Evolutionary conservation across 306 rosid genomes (phyloP).

Genomic region (Vicia sativa): DNA sequence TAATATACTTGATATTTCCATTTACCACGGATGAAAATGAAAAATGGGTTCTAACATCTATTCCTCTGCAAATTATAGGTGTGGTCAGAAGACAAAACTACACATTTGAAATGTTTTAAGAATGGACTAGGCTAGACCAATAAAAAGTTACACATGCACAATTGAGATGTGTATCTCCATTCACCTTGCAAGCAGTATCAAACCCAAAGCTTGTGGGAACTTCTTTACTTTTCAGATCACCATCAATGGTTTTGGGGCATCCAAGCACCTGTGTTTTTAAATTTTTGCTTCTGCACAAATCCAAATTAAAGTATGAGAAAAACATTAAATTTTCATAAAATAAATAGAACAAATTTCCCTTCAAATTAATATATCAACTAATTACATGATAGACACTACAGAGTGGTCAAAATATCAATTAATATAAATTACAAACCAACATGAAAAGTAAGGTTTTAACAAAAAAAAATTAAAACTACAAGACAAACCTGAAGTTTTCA

Average conservation of each 20-base stretch:
- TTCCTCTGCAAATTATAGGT: conserved; percentile 7
- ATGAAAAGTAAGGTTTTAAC: conserved; percentile 5
- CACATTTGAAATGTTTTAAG: conserved; percentile 18
- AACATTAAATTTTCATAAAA: not conserved
- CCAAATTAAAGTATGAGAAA: conserved; percentile 14
- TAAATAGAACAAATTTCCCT: conserved; percentile 4
- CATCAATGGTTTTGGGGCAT: conserved; percentile 98
- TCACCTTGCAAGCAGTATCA: conserved; percentile 99
- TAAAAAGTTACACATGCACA: conserved; percentile 10
- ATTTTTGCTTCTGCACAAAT: conserved; percentile 67
- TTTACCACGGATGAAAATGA: not conserved
- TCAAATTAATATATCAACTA: not conserved
- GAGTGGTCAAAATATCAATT: not conserved
- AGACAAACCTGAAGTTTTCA: conserved; percentile 83
- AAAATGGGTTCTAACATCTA: conserved; percentile 16
- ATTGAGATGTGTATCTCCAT: conserved; percentile 20
- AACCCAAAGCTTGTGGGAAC: conserved; percentile 97
- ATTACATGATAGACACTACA: not conserved
- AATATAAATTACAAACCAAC: conserved; percentile 15
- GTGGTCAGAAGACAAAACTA: not conserved
- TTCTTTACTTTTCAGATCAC: conserved; percentile 94
- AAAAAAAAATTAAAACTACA: not conserved
- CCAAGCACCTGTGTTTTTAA: conserved; percentile 84
- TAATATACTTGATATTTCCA: conserved; percentile 13
- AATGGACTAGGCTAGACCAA: conserved; percentile 15